Evolutionary conservation across 345 rosid genomes (phyloP).

Genomic region (Hibiscus tridactylites): DNA sequence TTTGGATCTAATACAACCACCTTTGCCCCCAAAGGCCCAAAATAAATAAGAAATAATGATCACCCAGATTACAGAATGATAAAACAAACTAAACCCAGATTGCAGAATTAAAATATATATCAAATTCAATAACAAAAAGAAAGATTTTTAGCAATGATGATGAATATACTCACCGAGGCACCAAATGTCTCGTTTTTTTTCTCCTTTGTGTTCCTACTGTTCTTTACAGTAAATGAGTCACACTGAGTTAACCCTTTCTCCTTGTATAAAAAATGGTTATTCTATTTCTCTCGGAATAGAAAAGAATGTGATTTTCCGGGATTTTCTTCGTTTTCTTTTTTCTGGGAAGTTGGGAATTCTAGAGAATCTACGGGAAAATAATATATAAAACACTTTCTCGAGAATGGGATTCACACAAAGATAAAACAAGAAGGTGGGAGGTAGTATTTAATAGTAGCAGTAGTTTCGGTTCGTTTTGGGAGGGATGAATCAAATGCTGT

Average conservation of each 20-base stretch:
- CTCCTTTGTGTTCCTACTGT: too few species aligned
- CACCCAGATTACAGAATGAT: slow-evolving; percentile 20
- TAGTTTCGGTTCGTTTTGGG: not conserved
- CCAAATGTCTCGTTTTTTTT: not conserved
- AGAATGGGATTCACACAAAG: slow-evolving; percentile 15
- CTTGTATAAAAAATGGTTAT: not conserved
- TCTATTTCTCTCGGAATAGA: not conserved
- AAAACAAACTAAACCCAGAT: slow-evolving; percentile 18
- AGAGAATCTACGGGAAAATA: slow-evolving; percentile 11
- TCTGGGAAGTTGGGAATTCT: slow-evolving; percentile 11
- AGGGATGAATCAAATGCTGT: too few species aligned
- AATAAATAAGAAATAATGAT: not conserved
- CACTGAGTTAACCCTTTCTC: slow-evolving; percentile 6
- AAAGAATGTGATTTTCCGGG: slow-evolving; percentile 14
- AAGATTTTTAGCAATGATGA: slow-evolving; percentile 10
- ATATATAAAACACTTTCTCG: not conserved
- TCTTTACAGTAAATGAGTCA: not conserved
- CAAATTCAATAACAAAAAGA: slow-evolving; percentile 16
- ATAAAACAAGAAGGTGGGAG: not conserved
- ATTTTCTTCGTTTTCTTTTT: not conserved
- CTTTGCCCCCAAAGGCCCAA: slow-evolving; percentile 2
- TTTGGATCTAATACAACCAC: slow-evolving; percentile 20
- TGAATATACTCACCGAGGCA: slow-evolving; percentile 28
- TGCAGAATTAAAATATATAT: slow-evolving; percentile 10
- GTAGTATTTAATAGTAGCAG: not conserved